Percentiles rank a stretch among this genome's conserved stretches.
These are phyloP conservation scores for Metroxylon sagu DNA, from an alignment of 176 grass and related monocot genomes.

Conservation along the genomic window DNA sequence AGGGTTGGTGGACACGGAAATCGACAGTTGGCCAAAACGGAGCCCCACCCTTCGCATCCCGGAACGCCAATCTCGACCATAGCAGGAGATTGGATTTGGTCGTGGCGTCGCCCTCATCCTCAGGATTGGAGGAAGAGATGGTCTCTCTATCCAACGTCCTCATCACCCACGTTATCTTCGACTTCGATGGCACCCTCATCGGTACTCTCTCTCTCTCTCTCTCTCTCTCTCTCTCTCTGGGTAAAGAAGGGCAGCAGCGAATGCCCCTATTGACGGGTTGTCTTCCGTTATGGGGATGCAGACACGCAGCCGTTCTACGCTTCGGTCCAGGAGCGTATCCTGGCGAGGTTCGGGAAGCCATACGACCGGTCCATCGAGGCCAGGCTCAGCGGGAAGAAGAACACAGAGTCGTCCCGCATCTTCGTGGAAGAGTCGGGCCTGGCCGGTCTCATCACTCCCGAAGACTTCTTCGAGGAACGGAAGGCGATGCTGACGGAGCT, in stretches of 20 bases:
- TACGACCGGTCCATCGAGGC: slow-evolving; percentile 89
- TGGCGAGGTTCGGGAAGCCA: slow-evolving; percentile 64
- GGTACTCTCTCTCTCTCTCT: slow-evolving; percentile 16
- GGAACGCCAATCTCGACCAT: too few relatives aligned
- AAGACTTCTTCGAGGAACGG: slow-evolving; percentile 65
- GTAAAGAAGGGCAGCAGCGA: too few relatives aligned
- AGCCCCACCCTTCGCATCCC: too few relatives aligned
- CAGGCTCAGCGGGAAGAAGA: slow-evolving; percentile 94
- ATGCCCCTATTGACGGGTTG: too few relatives aligned
- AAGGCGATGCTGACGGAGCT: slow-evolving; percentile 74
- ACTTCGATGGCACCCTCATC: slow-evolving; percentile 83
- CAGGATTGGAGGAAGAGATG: too few relatives aligned
- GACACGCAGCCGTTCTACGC: slow-evolving; percentile 92
- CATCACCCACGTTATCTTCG: slow-evolving; percentile 81
- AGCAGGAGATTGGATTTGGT: too few relatives aligned
- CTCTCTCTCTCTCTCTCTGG: too few relatives aligned
- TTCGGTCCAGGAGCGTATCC: slow-evolving; percentile 84
- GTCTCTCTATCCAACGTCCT: neutral
- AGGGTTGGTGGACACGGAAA: too few relatives aligned
- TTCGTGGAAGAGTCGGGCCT: slow-evolving; percentile 74
- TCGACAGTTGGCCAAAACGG: too few relatives aligned
- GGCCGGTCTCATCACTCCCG: slow-evolving; percentile 49
- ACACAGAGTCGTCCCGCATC: slow-evolving; percentile 52
- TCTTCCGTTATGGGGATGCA: slow-evolving; percentile 8
- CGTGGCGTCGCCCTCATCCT: too few relatives aligned